phyloP scores from a whole-genome alignment of 2,329 filamentous ascomycete genomes.

The Pestalotiopsis sp. region DNA sequence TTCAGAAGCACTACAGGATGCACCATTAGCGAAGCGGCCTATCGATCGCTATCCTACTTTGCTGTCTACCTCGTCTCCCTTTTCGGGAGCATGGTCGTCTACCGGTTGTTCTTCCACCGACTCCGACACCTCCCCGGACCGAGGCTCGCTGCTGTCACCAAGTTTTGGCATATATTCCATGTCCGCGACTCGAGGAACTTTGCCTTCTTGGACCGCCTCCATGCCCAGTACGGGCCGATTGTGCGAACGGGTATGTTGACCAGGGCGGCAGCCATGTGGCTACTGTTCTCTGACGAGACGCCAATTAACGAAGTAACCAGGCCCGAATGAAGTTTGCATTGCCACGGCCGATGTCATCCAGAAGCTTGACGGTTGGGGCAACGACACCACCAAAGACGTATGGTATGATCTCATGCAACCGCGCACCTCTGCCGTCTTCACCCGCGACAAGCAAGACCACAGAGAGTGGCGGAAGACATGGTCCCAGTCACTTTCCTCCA shows the following conservation, averaged over 20 bases:
- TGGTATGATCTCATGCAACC: slow-evolving; percentile 30
- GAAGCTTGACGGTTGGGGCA: slow-evolving; percentile 26
- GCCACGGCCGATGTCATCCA: slow-evolving; percentile 28
- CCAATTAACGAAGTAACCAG: background rate
- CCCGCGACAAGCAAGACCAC: slow-evolving; percentile 16
- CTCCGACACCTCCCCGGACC: slow-evolving; percentile 41
- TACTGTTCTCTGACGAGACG: background rate
- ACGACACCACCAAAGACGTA: slow-evolving; percentile 27
- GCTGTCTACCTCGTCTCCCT: slow-evolving; percentile 19
- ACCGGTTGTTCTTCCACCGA: slow-evolving; percentile 42
- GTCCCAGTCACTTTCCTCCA: slow-evolving; percentile 15
- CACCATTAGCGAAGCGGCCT: background rate
- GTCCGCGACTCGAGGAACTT: slow-evolving; percentile 27
- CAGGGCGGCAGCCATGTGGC: background rate
- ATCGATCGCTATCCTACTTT: background rate
- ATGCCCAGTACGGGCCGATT: slow-evolving; percentile 27
- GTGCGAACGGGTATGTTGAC: slow-evolving; percentile 21
- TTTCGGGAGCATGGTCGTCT: slow-evolving; percentile 36
- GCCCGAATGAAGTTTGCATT: slow-evolving; percentile 28
- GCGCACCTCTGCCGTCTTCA: slow-evolving; percentile 17
- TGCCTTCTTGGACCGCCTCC: slow-evolving; percentile 21
- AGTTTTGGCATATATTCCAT: slow-evolving; percentile 37
- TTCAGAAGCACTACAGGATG: background rate
- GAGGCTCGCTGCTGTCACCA: slow-evolving; percentile 35
- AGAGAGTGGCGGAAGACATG: slow-evolving; percentile 22